phyloP scores from a whole-genome alignment of 306 rosid species.

The Sicyos edulis region DNA sequence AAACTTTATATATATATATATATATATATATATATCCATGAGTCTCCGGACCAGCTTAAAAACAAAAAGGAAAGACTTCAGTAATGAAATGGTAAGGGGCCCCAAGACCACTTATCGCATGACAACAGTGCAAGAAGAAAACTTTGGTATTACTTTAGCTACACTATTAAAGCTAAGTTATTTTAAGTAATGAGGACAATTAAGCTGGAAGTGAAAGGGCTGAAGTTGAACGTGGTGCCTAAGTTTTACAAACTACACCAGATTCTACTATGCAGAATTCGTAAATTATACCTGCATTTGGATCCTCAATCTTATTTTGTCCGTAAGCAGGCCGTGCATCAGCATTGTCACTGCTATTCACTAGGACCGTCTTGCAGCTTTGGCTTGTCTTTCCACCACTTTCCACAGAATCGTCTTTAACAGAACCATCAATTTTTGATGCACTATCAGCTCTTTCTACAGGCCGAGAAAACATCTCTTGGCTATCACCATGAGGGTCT shows the following conservation, averaged over 20 bases:
- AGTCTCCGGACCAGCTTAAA: not conserved
- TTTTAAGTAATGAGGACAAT: not conserved
- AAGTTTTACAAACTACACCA: not conserved
- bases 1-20: no score
- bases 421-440: conserved; percentile 82
- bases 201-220: conserved; percentile 12
- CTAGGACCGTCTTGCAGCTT: conserved; percentile 53
- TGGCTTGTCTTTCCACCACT: conserved; percentile 88
- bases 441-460: conserved; percentile 95
- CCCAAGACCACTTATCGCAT: not conserved
- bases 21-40: no score
- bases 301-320: conserved; percentile 51
- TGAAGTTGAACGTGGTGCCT: conserved; percentile 9
- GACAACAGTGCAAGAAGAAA: not conserved
- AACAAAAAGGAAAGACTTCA: not conserved
- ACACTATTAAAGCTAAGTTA: not conserved
- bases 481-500: conserved; percentile 89
- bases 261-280: conserved; percentile 31
- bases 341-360: conserved; percentile 55
- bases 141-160: not conserved
- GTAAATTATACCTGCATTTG: conserved; percentile 71
- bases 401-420: conserved; percentile 94
- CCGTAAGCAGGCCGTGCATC: conserved; percentile 48
- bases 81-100: not conserved
- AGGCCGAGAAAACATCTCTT: conserved; percentile 83